Conservation (phyloP, 768 basidiomycete genomes). For the Lentinula detonsa region DNA sequence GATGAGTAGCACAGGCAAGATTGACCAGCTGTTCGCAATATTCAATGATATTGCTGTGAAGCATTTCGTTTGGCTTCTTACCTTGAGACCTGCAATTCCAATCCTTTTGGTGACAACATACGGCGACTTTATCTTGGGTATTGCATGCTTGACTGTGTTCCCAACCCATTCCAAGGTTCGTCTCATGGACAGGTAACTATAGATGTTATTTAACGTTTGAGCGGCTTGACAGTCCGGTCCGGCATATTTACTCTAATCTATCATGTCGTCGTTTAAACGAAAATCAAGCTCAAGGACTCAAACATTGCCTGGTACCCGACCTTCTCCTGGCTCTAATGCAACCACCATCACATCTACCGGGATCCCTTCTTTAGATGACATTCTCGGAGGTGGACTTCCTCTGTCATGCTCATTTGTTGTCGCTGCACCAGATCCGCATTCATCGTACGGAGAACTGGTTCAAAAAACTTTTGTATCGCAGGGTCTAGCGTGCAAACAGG, state of each 20-base stretch:
- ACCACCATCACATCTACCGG: conserved; percentile 75
- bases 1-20: conserved; percentile 49
- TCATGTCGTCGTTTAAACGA: conserved; percentile 81
- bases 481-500: conserved; percentile 70
- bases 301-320: conserved; percentile 46
- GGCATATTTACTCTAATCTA: not conserved
- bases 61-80: not conserved
- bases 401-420: conserved; percentile 69
- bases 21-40: conserved; percentile 41
- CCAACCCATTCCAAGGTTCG: not conserved
- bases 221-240: too few species aligned
- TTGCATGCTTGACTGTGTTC: not conserved
- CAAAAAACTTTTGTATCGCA: conserved; percentile 89
- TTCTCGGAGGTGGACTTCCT: conserved; percentile 89
- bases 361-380: conserved; percentile 89
- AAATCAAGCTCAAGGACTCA: conserved; percentile 41
- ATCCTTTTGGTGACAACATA: not conserved
- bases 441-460: conserved; percentile 78
- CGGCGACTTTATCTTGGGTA: not conserved
- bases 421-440: conserved; percentile 81
- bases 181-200: not conserved
- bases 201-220: not conserved
- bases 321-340: conserved; percentile 49
- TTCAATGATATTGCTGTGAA: not conserved
- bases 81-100: conserved; percentile 3